Base-by-base conservation (phyloP, 768 basidiomycete species). In the Calocybe indica region DNA sequence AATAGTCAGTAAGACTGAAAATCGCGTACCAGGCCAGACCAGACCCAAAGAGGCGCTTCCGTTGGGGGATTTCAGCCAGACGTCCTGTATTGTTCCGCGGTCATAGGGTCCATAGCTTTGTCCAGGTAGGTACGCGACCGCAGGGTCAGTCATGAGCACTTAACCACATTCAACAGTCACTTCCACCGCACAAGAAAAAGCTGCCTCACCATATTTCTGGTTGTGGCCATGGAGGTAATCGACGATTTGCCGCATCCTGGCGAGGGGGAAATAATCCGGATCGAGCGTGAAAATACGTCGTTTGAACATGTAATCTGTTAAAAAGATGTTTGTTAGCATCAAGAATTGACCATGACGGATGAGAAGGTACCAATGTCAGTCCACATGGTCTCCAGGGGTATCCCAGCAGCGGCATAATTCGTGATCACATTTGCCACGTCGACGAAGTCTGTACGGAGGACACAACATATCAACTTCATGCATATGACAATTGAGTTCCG, bases 331-430 rank as follows among this genome's bases (percentile, higher is more conserved):
- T 33, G 14, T 39, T 15, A 9, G 50, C 2, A 39, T 40, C 8
- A 35, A 41, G 22, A 22, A 13, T 48, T 4, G 6, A 3, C 5
- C 55, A 11, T 12, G 36, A 37, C 14, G 36, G 14, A 14, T 12
- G 4, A 37, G 4, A 4, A 37, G 3, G 14, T 54, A 76, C 82
- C 82, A 33, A 87, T 87, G 60, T 86, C 85, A 2, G 83, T 84
- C 84, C 84, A 86, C 83, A 86, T 85, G 0, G 83, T 85, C 61
- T 88, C 83, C 3, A 86, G 71, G 6, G 84, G 85, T 45, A 88
- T 86, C 4, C 63, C 58, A 0, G 82, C 80, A 1, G 64, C 71
- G 1, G 79, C 74, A 52, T 86, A 86, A 58, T 76, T 80, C 0
- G 73, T 62, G 47, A 86, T 78, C 4, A 85, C 84, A 33, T 67